Conservation (phyloP, 768 basidiomycete genomes). For the Zangia roseola region DNA sequence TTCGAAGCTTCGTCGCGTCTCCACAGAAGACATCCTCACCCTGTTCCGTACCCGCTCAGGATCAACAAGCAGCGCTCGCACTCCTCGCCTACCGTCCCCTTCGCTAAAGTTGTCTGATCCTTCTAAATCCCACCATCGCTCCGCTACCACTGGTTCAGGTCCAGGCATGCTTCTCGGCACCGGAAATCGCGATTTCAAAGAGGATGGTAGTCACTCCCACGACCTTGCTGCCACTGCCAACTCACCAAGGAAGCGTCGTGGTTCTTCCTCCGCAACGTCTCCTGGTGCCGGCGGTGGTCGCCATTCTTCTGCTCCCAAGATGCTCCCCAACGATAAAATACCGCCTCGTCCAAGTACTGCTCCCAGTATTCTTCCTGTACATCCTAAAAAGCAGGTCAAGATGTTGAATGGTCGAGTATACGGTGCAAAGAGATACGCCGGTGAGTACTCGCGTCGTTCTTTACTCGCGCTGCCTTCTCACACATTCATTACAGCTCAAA, state of each 20-base stretch:
- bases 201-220: not conserved
- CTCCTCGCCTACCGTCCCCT: constrained; percentile 12
- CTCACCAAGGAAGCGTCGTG: constrained; percentile 17
- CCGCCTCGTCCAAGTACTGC: constrained; percentile 6
- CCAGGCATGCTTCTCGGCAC: not conserved
- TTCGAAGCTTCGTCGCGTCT: constrained; percentile 16
- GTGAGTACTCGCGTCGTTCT: constrained; percentile 9
- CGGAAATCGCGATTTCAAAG: constrained; percentile 5
- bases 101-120: constrained; percentile 8
- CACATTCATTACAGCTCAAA: constrained; percentile 19
- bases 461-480: not conserved
- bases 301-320: constrained; percentile 17
- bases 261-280: constrained; percentile 20
- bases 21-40: constrained; percentile 31
- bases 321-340: not conserved
- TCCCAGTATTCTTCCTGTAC: constrained; percentile 2
- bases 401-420: constrained; percentile 90
- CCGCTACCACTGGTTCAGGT: constrained; percentile 21
- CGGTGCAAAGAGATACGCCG: constrained; percentile 43
- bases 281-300: constrained; percentile 32
- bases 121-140: constrained; percentile 15
- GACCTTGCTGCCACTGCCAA: not conserved
- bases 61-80: constrained; percentile 4
- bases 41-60: constrained; percentile 30
- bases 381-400: constrained; percentile 39